A percentile compares a stretch with the other conserved stretches of the same genome.
These are phyloP conservation scores for Monosporascus cannonballus DNA, from an alignment of 2,329 filamentous ascomycete genomes.

Conservation along the genomic window DNA sequence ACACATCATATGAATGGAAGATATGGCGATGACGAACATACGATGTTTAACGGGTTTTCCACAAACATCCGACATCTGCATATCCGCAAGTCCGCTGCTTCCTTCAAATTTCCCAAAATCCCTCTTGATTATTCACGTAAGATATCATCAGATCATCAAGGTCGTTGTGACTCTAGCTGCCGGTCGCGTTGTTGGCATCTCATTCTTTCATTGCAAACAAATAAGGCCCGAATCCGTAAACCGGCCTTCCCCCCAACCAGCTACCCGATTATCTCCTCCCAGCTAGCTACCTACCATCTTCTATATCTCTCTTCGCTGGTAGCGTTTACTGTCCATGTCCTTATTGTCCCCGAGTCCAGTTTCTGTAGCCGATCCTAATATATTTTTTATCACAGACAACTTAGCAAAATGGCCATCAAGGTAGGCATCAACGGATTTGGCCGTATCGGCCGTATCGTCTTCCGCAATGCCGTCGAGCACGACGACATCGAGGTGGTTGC, in stretches of 20 bases:
- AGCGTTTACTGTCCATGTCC: not conserved
- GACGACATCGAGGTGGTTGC: conserved; percentile 86
- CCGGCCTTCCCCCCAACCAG: not conserved
- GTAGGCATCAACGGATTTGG: conserved; percentile 99
- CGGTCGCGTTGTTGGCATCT: not conserved
- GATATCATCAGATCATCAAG: not conserved
- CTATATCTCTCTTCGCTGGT: not conserved
- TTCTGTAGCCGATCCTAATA: not conserved
- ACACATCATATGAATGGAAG: not conserved
- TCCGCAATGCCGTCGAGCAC: conserved; percentile 95
- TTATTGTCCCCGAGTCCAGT: not conserved
- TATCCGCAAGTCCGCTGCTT: not conserved
- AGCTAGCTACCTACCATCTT: not conserved
- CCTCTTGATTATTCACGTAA: not conserved
- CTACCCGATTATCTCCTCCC: not conserved
- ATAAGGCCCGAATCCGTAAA: not conserved
- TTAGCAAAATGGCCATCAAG: conserved; percentile 54
- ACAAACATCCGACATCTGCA: not conserved
- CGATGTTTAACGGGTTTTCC: not conserved
- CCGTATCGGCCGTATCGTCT: conserved; percentile 98
- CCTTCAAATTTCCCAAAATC: not conserved
- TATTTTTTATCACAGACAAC: not conserved
- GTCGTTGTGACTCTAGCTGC: not conserved
- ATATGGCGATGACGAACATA: not conserved
- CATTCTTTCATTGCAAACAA: not conserved